These are phyloP conservation scores for Penicillium longicatenatum DNA, from an alignment of 495 filamentous ascomycete genomes.

Conservation along the genomic window DNA sequence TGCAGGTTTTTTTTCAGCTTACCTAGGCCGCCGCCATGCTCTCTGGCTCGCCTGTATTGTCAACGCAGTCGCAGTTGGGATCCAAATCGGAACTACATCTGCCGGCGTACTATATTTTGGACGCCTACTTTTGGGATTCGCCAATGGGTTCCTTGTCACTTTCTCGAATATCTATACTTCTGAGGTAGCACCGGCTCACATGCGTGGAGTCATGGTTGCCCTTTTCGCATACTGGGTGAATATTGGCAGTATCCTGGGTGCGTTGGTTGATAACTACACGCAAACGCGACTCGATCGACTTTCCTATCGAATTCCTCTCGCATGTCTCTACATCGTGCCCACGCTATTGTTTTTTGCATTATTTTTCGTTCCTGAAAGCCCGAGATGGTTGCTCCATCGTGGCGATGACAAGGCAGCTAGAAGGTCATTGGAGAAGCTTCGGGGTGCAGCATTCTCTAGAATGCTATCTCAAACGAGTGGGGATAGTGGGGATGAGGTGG, in stretches of 20 bases:
- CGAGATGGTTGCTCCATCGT: conserved; percentile 19
- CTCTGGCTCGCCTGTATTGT: conserved; percentile 22
- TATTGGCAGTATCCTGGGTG: conserved; percentile 16
- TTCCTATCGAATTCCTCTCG: conserved; percentile 16
- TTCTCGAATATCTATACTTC: conserved; percentile 21
- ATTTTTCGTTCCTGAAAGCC: conserved; percentile 20
- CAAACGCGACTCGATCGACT: conserved; percentile 15
- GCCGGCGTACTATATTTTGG: conserved; percentile 16
- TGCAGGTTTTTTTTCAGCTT: conserved; percentile 38
- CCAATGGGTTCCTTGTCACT: conserved; percentile 18
- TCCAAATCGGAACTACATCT: conserved; percentile 18
- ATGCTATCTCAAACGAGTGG: neutral
- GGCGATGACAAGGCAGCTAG: conserved; percentile 11
- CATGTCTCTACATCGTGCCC: conserved; percentile 20
- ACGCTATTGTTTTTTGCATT: conserved; percentile 14
- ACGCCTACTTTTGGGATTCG: conserved; percentile 17
- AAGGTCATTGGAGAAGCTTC: conserved; percentile 16
- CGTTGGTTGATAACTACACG: conserved; percentile 19
- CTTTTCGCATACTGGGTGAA: conserved; percentile 22
- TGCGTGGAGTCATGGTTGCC: conserved; percentile 20
- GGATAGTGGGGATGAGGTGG: conserved; percentile 3
- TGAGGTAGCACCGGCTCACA: conserved; percentile 15
- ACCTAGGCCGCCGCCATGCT: conserved; percentile 17
- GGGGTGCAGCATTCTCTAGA: conserved; percentile 4
- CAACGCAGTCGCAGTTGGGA: conserved; percentile 16